Conservation (phyloP, 2,329 filamentous ascomycete genomes). For the Aureobasidium namibiae region DNA sequence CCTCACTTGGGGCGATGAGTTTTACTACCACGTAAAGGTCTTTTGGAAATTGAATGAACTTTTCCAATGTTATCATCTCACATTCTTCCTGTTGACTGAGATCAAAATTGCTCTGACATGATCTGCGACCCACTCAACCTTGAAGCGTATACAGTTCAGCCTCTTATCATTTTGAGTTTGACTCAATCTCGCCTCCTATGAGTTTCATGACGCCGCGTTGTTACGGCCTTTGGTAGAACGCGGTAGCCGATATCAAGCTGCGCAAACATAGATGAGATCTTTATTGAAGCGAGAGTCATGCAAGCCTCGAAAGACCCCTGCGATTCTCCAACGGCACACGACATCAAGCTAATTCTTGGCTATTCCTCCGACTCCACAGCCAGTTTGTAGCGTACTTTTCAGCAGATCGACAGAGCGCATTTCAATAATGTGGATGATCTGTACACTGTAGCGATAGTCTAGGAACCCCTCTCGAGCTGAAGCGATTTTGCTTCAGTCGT, state of each 20-base stretch:
- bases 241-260: background rate
- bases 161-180: background rate
- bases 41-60: background rate
- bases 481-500: background rate
- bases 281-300: background rate
- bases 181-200: background rate
- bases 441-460: background rate
- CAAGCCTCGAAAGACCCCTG: background rate
- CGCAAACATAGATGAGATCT: background rate
- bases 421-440: background rate
- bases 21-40: constrained; percentile 3
- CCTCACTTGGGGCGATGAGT: background rate
- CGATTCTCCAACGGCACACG: background rate
- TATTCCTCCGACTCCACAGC: background rate
- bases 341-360: background rate
- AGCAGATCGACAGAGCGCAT: background rate
- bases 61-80: background rate
- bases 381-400: background rate
- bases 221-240: background rate
- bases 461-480: background rate
- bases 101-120: too few species aligned
- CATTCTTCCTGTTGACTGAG: too few species aligned
- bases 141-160: background rate
- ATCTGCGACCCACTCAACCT: too few species aligned
- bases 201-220: background rate